These are phyloP conservation scores for Daldinia loculata DNA, from an alignment of 495 filamentous ascomycete species.

Conservation along the genomic window DNA sequence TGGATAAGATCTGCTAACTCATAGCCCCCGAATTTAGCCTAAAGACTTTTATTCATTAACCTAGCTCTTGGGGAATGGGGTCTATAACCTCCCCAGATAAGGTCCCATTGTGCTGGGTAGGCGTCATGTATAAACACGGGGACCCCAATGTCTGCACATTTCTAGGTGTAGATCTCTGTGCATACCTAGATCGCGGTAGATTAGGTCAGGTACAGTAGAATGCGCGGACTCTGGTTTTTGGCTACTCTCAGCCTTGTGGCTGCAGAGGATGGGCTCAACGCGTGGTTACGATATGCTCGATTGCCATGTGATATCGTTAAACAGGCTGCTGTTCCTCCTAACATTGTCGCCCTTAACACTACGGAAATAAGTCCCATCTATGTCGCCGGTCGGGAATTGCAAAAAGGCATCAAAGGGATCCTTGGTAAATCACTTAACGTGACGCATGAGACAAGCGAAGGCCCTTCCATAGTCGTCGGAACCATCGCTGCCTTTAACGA, in stretches of 20 bases:
- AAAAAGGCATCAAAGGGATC: constrained; percentile 64
- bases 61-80: constrained; percentile 28
- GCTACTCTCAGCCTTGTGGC: constrained; percentile 47
- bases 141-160: constrained; percentile 4
- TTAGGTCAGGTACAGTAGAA: constrained; percentile 20
- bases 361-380: constrained; percentile 63
- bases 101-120: constrained; percentile 19
- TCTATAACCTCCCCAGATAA: constrained; percentile 15
- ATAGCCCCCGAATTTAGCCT: constrained; percentile 32
- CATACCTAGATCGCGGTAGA: constrained; percentile 6
- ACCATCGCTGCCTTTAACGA: constrained; percentile 62
- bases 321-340: constrained; percentile 53
- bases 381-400: constrained; percentile 67
- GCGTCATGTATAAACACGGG: constrained; percentile 39
- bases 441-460: constrained; percentile 33
- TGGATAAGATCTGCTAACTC: constrained; percentile 19
- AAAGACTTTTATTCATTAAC: constrained; percentile 24
- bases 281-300: constrained; percentile 72
- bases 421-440: constrained; percentile 57
- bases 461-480: constrained; percentile 62
- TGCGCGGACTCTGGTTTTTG: constrained; percentile 48
- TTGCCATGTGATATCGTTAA: constrained; percentile 54
- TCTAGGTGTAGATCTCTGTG: constrained; percentile 4
- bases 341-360: constrained; percentile 64
- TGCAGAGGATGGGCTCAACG: constrained; percentile 67